Evolutionary conservation across 1,284 basidiomycete species (phyloP), one percentile per base, ranked within the genome.

Genomic region (Cerioporus squamosus): DNA sequence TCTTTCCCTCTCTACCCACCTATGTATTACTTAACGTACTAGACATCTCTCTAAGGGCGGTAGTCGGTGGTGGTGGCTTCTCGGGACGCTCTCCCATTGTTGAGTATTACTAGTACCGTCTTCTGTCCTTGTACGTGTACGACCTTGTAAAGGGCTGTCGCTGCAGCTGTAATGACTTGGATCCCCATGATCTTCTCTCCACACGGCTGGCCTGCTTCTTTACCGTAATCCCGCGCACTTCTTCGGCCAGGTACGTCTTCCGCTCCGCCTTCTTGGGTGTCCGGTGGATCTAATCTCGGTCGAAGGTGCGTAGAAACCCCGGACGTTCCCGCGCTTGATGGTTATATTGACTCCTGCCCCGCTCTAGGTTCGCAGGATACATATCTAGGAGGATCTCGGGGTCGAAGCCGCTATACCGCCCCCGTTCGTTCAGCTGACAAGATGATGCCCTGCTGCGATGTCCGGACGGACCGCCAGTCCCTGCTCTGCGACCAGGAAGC

Each of bases 61-160:
- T 47, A 24, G 42, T 39, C 48, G 24, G 36, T 18, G 44, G 18
- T 29, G 42, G 44, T 33, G 45, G 55, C 50, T 48, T 59, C 20
- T 55, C 49, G 54, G 54, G 42, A 38, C 53, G 17, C n/a, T 44
- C 39, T 52, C 43, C 53, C 44, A 38, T 15, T 50, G 53, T 63
- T 55, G 50, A 57, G 55, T 60, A 58, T 54, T 46, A 48, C 45
- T 60, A 51, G 46, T 44, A 43, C 38, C 24, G 42, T 42, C 50
- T 29, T 31, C 43, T 57, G 45, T 61, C 62, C 24, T 44, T 64
- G 62, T 64, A 61, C 46, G 38, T 53, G 46, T 60, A 61, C 49
- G 45, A 50, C 49, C 38, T 39, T 61, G 62, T 63, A 61, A 61
- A 60, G 49, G 17, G 55, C 56, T 54, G 59, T 50, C 44, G 42